phyloP scores from a whole-genome alignment of 345 rosid species.

The Pseudoturritis turrita region DNA sequence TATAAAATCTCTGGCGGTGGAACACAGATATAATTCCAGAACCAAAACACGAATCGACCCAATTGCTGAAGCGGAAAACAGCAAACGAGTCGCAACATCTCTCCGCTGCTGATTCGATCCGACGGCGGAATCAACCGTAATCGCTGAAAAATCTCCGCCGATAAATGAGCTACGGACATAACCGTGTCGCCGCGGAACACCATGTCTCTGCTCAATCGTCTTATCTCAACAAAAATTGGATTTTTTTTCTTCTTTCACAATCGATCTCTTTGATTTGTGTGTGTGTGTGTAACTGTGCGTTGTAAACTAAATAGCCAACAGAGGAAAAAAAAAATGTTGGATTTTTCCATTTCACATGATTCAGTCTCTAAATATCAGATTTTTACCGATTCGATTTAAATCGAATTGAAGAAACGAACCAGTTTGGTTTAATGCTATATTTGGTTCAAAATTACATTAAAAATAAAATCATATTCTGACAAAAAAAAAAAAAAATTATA shows the following conservation, averaged over 20 bases:
- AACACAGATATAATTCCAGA: constrained; percentile 70
- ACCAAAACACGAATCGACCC: constrained; percentile 60
- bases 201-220: constrained; percentile 33
- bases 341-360: not conserved
- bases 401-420: not conserved
- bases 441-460: no score
- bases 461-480: no score
- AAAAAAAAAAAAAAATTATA: no score
- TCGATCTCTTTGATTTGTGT: constrained; percentile 6
- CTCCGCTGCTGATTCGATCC: constrained; percentile 47
- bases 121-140: constrained; percentile 37
- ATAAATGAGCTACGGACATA: constrained; percentile 46
- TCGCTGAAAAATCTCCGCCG: constrained; percentile 50
- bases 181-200: constrained; percentile 53
- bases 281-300: not conserved
- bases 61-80: constrained; percentile 65
- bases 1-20: constrained; percentile 52
- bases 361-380: not conserved
- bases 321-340: not conserved
- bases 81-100: constrained; percentile 63
- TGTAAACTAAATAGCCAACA: not conserved
- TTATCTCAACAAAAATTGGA: constrained; percentile 2
- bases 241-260: not conserved
- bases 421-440: not conserved
- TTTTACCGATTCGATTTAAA: not conserved